Base-by-base conservation (phyloP, 2,329 filamentous ascomycete species). In the Metarhizium anisopliae region DNA sequence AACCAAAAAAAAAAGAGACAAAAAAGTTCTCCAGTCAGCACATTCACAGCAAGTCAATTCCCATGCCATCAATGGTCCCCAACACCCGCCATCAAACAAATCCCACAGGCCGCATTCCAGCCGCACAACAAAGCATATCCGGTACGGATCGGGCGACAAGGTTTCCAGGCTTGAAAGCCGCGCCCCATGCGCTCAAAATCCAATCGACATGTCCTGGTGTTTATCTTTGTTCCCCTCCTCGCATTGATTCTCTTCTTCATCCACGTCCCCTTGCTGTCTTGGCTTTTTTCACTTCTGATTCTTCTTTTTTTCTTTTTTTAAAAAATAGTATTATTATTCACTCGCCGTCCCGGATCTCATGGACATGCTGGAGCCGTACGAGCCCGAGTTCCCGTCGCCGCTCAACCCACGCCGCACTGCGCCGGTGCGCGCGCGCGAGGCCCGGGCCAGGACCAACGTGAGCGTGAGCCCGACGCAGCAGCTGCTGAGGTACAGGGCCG, bases 401-500 rank as follows among this genome's bases (percentile, higher is more conserved):
- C 59, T 68, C 8, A 69, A 68, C 56, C 66, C 66, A 13, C 13
- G 50, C 50, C 49, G 13, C 14, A 7, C 13, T 1, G 2, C 32
- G 20, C 49, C 14, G 8, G 29, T 14, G 10, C 49, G 20, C 1
- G 6, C 14, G 25, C 8, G 5, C 16, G 35, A 35, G 10, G 35
- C 6, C 29, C 14, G 30, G 25, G n/a, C 36, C 35, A 43, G 42
- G 25, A 50, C 61, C 16, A 58, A 59, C 47, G 55, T 59, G 43
- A 63, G 74, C 56, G 25, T 25, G 25, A 25, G 25, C 4, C 73
- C 74, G 25, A 70, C 72, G 0, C 67, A 76, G 60, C 65, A 65
- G 35, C 61, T 77, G 18, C 68, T 77, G 56, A 67, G 74, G 32
- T 66, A 70, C 55, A 76, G 75, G 59, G 75, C 72, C 1, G 72